Percentiles rank a stretch among this genome's conserved stretches.
phyloP scores from a whole-genome alignment of 2,329 filamentous ascomycete species.

The Nothophoma quercina region DNA sequence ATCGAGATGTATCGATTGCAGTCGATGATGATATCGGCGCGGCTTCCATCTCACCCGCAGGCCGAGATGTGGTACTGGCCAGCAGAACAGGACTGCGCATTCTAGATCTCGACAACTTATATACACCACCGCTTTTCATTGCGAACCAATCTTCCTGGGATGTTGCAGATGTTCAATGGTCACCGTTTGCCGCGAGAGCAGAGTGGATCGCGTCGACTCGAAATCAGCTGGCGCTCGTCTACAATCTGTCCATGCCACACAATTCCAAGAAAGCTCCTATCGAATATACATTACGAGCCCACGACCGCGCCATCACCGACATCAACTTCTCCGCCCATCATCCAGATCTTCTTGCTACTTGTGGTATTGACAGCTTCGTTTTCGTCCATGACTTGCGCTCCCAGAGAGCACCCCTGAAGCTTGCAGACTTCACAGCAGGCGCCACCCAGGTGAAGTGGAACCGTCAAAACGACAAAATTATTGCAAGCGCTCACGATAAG shows the following conservation, averaged over 20 bases:
- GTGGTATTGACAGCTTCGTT: conserved; percentile 90
- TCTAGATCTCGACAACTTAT: conserved; percentile 89
- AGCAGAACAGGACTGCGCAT: conserved; percentile 87
- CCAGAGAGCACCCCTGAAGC: conserved; percentile 31
- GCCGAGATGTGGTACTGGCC: conserved; percentile 87
- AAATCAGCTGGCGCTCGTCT: conserved; percentile 92
- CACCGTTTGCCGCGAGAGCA: conserved; percentile 85
- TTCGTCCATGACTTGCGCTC: conserved; percentile 89
- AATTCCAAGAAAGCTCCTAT: conserved; percentile 73
- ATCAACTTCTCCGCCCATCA: conserved; percentile 96
- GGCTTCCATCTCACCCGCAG: conserved; percentile 90
- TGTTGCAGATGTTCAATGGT: conserved; percentile 96
- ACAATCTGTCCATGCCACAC: conserved; percentile 76
- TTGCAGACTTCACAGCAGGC: conserved; percentile 95
- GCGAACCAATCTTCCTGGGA: conserved; percentile 91
- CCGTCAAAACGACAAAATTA: conserved; percentile 81
- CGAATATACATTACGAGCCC: conserved; percentile 86
- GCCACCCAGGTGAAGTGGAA: conserved; percentile 97
- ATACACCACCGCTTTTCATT: conserved; percentile 83
- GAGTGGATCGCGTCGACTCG: conserved; percentile 95
- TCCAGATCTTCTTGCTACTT: conserved; percentile 87
- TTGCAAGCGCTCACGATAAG: conserved; percentile 90
- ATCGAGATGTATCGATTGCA: conserved; percentile 81
- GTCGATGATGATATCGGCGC: conserved; percentile 82
- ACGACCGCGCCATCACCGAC: conserved; percentile 89